Base-by-base conservation (phyloP, 441 rosid genomes). In the Breynia disticha region DNA sequence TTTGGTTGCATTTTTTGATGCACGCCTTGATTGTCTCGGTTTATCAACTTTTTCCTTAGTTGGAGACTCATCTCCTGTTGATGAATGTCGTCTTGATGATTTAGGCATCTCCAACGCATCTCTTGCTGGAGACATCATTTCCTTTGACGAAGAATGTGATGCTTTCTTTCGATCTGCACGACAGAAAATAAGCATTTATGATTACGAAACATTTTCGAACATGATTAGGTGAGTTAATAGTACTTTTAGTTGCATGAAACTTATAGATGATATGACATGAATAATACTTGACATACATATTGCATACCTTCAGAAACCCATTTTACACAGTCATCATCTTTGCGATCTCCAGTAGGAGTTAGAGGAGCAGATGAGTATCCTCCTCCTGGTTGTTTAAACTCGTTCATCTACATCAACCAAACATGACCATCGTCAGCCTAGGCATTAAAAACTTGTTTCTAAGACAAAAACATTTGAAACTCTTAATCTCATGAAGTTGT, bases 351-450 rank as follows among this genome's bases (percentile, higher is more conserved):
- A 5, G 46, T 46, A 2, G 16, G 2, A 19, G 45, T 56, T 10
- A 57, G 41, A 14, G 78, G 76, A 14, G 71, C 60, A 10, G 82
- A 69, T 38, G 69, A 18, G 42, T 42, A 50, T 61, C 43, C 43
- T 24, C 60, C 75, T 46, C 68, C 46, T 9, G 70, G 48, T 49
- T 62, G 52, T 55, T 77, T 76, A 38, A 76, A 82, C 58, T 74
- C 93, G 42, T 60, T 72, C 96, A 90, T 87, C 96, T 90, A 69
- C 58, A 60, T 3, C 3, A 22, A 11, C 8, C 22, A 13, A 51
- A 51, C 12, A 15, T 22, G 17, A 19, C 15, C 7, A 16, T 32
- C 12, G 10, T 11, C 19, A 35, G 11, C 1, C 18, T 11, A 14
- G 16, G 6, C 16, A 7, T 13, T 8, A 9, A 39, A 5, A 39